A percentile compares a stretch with the other conserved stretches of the same genome.
Evolutionary conservation across 352 stramenopile genomes (phyloP).

Genomic region (Pythium aristosporum): DNA sequence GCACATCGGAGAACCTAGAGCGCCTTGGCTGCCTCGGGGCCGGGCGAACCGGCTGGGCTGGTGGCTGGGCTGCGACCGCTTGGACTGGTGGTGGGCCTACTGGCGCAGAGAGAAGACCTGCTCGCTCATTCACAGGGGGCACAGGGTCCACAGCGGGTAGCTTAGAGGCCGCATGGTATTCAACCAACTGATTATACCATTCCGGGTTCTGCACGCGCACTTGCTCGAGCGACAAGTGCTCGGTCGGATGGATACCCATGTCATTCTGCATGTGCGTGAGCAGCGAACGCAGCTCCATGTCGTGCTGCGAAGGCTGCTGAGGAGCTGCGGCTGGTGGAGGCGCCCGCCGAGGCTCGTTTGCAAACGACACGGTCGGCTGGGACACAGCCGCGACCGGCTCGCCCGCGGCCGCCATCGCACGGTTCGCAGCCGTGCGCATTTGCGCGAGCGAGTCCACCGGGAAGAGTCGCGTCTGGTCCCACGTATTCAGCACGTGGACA

Average conservation of each 20-base stretch:
- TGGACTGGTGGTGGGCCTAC: slow-evolving; percentile 5
- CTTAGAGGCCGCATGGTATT: slow-evolving; percentile 48
- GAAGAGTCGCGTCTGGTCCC: slow-evolving; percentile 70
- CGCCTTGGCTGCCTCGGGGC: slow-evolving; percentile 32
- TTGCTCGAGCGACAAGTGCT: slow-evolving; percentile 86
- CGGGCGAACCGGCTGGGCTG: slow-evolving; percentile 12
- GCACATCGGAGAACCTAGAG: slow-evolving; percentile 33
- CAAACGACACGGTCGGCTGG: slow-evolving; percentile 49
- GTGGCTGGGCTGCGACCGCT: not conserved
- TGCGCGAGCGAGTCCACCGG: slow-evolving; percentile 45
- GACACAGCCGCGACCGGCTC: slow-evolving; percentile 42
- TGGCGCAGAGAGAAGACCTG: slow-evolving; percentile 18
- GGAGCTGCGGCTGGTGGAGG: slow-evolving; percentile 21
- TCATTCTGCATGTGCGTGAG: slow-evolving; percentile 85
- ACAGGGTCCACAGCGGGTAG: slow-evolving; percentile 17
- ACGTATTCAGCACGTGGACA: slow-evolving; percentile 85
- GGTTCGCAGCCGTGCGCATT: slow-evolving; percentile 70
- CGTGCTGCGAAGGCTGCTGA: slow-evolving; percentile 48
- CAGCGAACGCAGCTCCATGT: slow-evolving; percentile 78
- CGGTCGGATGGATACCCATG: slow-evolving; percentile 83
- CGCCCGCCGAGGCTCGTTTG: slow-evolving; percentile 30
- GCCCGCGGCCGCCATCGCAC: slow-evolving; percentile 38
- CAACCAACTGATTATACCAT: slow-evolving; percentile 81
- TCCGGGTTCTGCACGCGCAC: slow-evolving; percentile 83
- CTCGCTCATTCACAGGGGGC: slow-evolving; percentile 14